phyloP scores from a whole-genome alignment of 2,329 filamentous ascomycete genomes.

The Capronia epimyces region DNA sequence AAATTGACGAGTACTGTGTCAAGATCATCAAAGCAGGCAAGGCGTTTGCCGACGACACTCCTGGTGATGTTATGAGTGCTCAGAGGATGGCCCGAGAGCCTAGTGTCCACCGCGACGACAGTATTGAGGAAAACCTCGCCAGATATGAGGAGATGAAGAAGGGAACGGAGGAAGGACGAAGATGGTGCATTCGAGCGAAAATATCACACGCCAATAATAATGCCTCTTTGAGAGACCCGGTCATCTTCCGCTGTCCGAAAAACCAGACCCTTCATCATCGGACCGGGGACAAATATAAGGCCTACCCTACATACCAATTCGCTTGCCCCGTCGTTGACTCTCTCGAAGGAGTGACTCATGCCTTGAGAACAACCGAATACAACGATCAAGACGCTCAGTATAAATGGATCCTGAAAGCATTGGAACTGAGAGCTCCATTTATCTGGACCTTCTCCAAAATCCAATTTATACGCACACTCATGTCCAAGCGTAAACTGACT shows the following conservation, averaged over 20 bases:
- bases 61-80: conserved; percentile 78
- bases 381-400: conserved; percentile 50
- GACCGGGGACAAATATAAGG: conserved; percentile 60
- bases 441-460: conserved; percentile 51
- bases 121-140: conserved; percentile 74
- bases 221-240: conserved; percentile 91
- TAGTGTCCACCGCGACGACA: conserved; percentile 71
- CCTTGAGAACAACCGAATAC: conserved; percentile 59
- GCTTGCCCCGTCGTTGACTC: conserved; percentile 60
- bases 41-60: conserved; percentile 92
- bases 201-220: conserved; percentile 88
- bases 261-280: conserved; percentile 62
- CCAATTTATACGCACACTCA: conserved; percentile 48
- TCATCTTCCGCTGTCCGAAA: conserved; percentile 78
- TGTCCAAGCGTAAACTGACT: conserved; percentile 49
- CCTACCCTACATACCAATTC: conserved; percentile 64
- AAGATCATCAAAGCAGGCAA: conserved; percentile 79
- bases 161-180: conserved; percentile 69
- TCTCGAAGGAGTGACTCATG: conserved; percentile 60
- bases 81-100: conserved; percentile 80
- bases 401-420: conserved; percentile 47
- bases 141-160: conserved; percentile 93
- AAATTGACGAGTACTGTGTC: conserved; percentile 79
- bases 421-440: conserved; percentile 43
- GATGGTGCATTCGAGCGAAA: conserved; percentile 91